Conservation (phyloP, 2,329 filamentous ascomycete genomes). For the Neonectria neomacrospora region DNA sequence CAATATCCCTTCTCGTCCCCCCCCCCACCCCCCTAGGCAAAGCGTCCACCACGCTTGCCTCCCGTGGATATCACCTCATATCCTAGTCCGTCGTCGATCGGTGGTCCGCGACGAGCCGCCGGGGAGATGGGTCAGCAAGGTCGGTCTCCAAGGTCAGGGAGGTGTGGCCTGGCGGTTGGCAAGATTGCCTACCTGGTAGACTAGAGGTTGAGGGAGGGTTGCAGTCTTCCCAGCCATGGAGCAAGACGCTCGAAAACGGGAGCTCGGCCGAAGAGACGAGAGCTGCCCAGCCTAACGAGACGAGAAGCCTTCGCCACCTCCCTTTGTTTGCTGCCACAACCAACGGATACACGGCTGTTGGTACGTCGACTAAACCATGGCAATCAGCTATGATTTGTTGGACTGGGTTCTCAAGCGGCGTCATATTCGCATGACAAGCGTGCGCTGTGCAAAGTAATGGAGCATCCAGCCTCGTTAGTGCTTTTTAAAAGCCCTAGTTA, state of each 20-base stretch:
- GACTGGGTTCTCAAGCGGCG: slow-evolving; percentile 7
- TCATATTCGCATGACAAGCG: slow-evolving; percentile 8
- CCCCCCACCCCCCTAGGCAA: not conserved
- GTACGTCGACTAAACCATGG: not conserved
- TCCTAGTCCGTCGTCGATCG: slow-evolving; percentile 24
- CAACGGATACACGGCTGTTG: not conserved
- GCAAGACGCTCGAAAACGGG: not conserved
- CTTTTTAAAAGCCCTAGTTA: not conserved
- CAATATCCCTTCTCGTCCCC: not conserved
- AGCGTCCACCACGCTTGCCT: slow-evolving; percentile 8
- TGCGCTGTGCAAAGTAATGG: not conserved
- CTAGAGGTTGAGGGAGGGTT: slow-evolving; percentile 1
- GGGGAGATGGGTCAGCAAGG: not conserved
- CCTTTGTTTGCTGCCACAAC: not conserved
- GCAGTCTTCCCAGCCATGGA: not conserved
- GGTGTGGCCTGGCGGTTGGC: not conserved
- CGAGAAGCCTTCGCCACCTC: slow-evolving; percentile 1
- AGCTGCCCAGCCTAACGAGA: not conserved
- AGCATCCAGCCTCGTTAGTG: not conserved
- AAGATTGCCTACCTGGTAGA: not conserved
- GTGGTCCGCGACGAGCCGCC: slow-evolving; percentile 28
- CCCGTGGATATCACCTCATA: slow-evolving; percentile 9
- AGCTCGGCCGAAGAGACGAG: slow-evolving; percentile 5
- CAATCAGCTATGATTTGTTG: not conserved
- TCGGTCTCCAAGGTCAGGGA: not conserved